Evolutionary conservation across 192 early-diverging fungal genomes (phyloP).

Genomic region (Podila epigama): DNA sequence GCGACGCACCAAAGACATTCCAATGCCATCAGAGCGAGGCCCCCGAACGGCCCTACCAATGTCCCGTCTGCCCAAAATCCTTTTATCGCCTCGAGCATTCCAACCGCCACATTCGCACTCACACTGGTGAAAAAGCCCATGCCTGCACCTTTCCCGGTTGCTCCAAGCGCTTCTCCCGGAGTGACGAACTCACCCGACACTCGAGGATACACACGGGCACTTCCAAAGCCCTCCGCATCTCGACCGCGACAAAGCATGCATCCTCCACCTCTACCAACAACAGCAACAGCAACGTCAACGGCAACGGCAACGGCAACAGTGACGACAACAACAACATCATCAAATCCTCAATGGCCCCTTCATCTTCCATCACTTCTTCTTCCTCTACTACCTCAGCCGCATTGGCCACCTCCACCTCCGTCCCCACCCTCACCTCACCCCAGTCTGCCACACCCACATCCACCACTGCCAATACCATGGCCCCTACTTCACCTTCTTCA

Average conservation of each 20-base stretch:
- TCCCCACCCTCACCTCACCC: background rate
- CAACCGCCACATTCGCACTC: slow-evolving; percentile 84
- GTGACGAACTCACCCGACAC: slow-evolving; percentile 82
- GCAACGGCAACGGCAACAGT: slow-evolving; percentile 32
- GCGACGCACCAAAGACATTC: slow-evolving; percentile 43
- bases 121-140: slow-evolving; percentile 88
- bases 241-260: slow-evolving; percentile 74
- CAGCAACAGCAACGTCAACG: slow-evolving; percentile 25
- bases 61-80: slow-evolving; percentile 74
- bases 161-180: slow-evolving; percentile 55
- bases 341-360: slow-evolving; percentile 18
- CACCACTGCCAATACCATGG: background rate
- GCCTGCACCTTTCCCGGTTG: slow-evolving; percentile 78
- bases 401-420: background rate
- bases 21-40: slow-evolving; percentile 43
- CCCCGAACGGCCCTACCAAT: slow-evolving; percentile 71
- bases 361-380: slow-evolving; percentile 1
- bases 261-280: slow-evolving; percentile 56
- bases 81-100: slow-evolving; percentile 82
- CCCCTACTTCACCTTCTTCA: no score
- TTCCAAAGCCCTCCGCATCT: slow-evolving; percentile 51
- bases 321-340: slow-evolving; percentile 41
- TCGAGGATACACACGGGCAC: slow-evolving; percentile 60
- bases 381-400: background rate
- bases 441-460: background rate